Percentiles rank a stretch among this genome's conserved stretches.
phyloP scores from a whole-genome alignment of 148 eudicot genomes.

The Spergularia marina region DNA sequence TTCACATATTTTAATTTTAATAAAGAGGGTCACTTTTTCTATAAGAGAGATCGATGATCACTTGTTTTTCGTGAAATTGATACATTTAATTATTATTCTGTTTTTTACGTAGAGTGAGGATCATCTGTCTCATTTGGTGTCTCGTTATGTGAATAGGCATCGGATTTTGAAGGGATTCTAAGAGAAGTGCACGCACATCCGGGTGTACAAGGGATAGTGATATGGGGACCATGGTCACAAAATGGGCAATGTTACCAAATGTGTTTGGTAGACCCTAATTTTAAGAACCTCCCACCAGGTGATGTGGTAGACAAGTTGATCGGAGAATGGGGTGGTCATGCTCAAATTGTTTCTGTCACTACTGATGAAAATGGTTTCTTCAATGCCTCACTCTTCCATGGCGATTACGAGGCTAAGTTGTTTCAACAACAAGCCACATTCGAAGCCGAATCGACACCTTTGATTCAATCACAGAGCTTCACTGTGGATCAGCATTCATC shows the following conservation, averaged over 20 bases:
- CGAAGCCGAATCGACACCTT: neutral
- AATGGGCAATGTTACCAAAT: constrained; percentile 41
- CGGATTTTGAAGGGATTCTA: constrained; percentile 38
- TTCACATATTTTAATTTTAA: neutral
- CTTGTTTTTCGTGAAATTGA: no score
- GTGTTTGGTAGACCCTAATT: constrained; percentile 62
- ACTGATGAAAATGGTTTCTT: constrained; percentile 43
- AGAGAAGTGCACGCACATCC: constrained; percentile 50
- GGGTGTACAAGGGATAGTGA: constrained; percentile 45
- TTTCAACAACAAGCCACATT: neutral
- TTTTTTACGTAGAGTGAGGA: neutral
- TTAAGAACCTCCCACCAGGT: constrained; percentile 50
- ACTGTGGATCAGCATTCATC: constrained; percentile 18
- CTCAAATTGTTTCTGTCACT: neutral
- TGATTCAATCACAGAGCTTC: neutral
- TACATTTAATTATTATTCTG: neutral
- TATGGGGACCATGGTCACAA: constrained; percentile 54
- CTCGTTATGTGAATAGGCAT: constrained; percentile 26
- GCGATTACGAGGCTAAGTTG: constrained; percentile 41
- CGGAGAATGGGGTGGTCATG: constrained; percentile 29
- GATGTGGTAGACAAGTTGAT: constrained; percentile 46
- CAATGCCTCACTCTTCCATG: constrained; percentile 40
- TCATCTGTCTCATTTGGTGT: neutral
- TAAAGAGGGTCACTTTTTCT: no score
- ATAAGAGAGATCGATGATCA: no score